Conservation (phyloP, 495 filamentous ascomycete genomes). For the Penicillium cinerascens region DNA sequence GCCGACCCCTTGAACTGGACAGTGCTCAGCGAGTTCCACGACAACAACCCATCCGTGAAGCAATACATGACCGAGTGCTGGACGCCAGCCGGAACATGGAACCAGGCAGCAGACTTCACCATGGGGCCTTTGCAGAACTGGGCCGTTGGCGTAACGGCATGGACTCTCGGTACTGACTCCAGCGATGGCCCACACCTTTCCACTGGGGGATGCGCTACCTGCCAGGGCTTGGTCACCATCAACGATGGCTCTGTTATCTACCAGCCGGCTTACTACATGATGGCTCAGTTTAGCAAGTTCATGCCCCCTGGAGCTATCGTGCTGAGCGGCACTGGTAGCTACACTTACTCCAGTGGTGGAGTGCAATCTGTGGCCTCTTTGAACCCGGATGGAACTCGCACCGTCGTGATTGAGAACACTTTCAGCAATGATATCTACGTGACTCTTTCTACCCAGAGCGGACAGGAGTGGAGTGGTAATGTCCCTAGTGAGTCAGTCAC, state of each 20-base stretch:
- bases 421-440: slow-evolving; percentile 49
- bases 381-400: slow-evolving; percentile 50
- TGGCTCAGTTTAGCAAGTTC: slow-evolving; percentile 56
- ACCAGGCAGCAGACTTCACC: slow-evolving; percentile 50
- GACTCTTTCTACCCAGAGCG: slow-evolving; percentile 37
- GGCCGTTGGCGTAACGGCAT: slow-evolving; percentile 50
- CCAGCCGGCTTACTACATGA: slow-evolving; percentile 52
- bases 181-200: slow-evolving; percentile 51
- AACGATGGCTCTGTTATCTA: slow-evolving; percentile 42
- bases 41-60: slow-evolving; percentile 37
- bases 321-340: slow-evolving; percentile 44
- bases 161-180: slow-evolving; percentile 51
- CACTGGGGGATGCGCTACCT: slow-evolving; percentile 44
- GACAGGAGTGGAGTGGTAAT: slow-evolving; percentile 51
- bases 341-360: slow-evolving; percentile 38
- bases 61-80: slow-evolving; percentile 63
- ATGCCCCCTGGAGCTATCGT: slow-evolving; percentile 49
- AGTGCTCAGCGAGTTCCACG: slow-evolving; percentile 47
- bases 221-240: slow-evolving; percentile 49
- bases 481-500: slow-evolving; percentile 44
- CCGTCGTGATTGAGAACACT: slow-evolving; percentile 53
- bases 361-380: slow-evolving; percentile 50
- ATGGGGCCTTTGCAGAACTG: slow-evolving; percentile 57
- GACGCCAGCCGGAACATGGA: slow-evolving; percentile 46
- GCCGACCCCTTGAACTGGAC: slow-evolving; percentile 45